A percentile compares a stretch with the other conserved stretches of the same genome.
These are phyloP conservation scores for Moniliella sp. DNA, from an alignment of 1,284 basidiomycete genomes.

Conservation along the genomic window DNA sequence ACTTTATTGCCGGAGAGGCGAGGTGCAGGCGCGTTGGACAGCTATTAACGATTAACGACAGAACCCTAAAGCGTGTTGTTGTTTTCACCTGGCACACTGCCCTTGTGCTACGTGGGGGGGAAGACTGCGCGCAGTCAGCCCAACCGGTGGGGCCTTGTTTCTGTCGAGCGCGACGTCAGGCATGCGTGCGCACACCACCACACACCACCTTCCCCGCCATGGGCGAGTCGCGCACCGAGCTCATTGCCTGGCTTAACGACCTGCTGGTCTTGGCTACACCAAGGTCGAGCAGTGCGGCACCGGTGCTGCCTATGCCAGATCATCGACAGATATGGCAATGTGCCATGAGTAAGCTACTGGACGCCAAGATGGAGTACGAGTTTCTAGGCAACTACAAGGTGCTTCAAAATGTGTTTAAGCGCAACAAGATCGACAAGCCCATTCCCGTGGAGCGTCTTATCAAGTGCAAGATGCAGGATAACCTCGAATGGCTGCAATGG, in stretches of 20 bases:
- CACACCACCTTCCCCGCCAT: no score
- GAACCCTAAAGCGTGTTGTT: no score
- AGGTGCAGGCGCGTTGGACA: no score
- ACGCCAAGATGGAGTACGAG: constrained; percentile 57
- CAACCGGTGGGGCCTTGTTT: no score
- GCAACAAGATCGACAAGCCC: constrained; percentile 78
- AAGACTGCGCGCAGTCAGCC: no score
- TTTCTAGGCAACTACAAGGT: constrained; percentile 83
- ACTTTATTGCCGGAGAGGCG: no score
- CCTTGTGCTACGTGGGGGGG: no score
- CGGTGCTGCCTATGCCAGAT: constrained; percentile 38
- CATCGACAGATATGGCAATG: constrained; percentile 62
- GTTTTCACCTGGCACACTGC: no score
- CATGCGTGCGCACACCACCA: no score
- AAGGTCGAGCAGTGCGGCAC: constrained; percentile 61
- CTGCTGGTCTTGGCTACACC: constrained; percentile 67
- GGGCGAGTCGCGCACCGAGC: constrained; percentile 47
- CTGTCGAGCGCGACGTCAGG: no score
- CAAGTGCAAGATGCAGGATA: constrained; percentile 99
- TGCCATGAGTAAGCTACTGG: constrained; percentile 6
- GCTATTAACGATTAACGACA: no score
- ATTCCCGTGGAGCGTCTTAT: constrained; percentile 77
- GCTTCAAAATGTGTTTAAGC: constrained; percentile 43
- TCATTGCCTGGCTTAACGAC: constrained; percentile 80
- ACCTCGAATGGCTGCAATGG: constrained; percentile 96